Percentiles rank a stretch among this genome's conserved stretches.
phyloP scores from a whole-genome alignment of 2,329 filamentous ascomycete genomes.

The Trichoderma simmonsii region DNA sequence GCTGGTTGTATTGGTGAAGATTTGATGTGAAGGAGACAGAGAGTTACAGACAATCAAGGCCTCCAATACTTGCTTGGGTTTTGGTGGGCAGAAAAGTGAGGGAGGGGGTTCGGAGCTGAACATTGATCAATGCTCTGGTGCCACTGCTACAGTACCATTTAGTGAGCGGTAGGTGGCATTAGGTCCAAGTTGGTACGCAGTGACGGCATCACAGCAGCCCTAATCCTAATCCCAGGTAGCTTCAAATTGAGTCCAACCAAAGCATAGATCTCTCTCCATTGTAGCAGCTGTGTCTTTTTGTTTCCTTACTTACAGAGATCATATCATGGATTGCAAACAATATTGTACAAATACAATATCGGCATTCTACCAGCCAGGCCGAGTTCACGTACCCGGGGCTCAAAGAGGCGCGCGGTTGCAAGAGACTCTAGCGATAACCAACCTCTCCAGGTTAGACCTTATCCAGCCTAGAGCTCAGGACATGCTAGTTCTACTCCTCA shows the following conservation, averaged over 20 bases:
- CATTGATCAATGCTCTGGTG: not conserved
- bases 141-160: not conserved
- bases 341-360: not conserved
- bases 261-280: not conserved
- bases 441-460: not conserved
- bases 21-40: not conserved
- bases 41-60: not conserved
- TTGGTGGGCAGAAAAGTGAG: not conserved
- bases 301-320: not conserved
- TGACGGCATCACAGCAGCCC: not conserved
- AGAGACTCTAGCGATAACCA: not conserved
- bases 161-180: not conserved
- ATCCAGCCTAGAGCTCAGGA: not conserved
- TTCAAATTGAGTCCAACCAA: not conserved
- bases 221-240: not conserved
- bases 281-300: not conserved
- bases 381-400: not conserved
- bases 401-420: conserved; percentile 15
- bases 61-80: not conserved
- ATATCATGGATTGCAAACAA: not conserved
- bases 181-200: not conserved
- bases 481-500: not conserved
- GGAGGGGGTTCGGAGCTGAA: not conserved
- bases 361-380: not conserved
- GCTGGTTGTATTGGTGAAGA: not conserved